Conservation (phyloP, 192 early-diverging fungal species). For the Entrophospora sp. region DNA sequence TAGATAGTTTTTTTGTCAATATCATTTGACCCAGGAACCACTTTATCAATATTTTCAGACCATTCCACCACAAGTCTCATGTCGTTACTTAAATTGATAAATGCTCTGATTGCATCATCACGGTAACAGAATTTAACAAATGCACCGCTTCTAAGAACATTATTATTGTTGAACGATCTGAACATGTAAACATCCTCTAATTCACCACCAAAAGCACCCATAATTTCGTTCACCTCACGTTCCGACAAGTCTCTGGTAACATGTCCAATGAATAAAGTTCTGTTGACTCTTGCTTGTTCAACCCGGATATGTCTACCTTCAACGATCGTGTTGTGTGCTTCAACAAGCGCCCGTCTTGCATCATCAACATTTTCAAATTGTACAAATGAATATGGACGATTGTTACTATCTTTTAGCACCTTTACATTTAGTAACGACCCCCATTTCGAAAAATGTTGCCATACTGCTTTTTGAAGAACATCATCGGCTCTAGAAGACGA, state of each 20-base stretch:
- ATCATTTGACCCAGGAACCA: slow-evolving; percentile 34
- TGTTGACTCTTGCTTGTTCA: slow-evolving; percentile 68
- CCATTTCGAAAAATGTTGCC: slow-evolving; percentile 53
- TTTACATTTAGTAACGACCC: slow-evolving; percentile 58
- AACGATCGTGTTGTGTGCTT: slow-evolving; percentile 60
- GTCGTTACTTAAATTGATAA: too few relatives aligned
- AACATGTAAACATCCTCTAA: slow-evolving; percentile 57
- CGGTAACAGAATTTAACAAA: slow-evolving; percentile 65
- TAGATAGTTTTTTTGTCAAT: slow-evolving; percentile 51
- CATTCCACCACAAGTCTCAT: slow-evolving; percentile 64
- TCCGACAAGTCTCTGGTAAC: slow-evolving; percentile 32
- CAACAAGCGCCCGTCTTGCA: slow-evolving; percentile 46
- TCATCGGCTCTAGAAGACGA: slow-evolving; percentile 41
- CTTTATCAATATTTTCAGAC: slow-evolving; percentile 39
- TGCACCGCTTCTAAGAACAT: slow-evolving; percentile 40
- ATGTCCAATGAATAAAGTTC: slow-evolving; percentile 55
- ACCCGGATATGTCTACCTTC: slow-evolving; percentile 63
- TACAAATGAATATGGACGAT: slow-evolving; percentile 69
- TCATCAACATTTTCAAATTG: slow-evolving; percentile 57
- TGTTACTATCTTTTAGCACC: slow-evolving; percentile 63
- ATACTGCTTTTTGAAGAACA: slow-evolving; percentile 45
- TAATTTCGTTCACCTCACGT: slow-evolving; percentile 25
- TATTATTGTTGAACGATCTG: slow-evolving; percentile 33
- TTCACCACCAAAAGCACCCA: slow-evolving; percentile 43
- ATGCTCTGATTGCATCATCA: slow-evolving; percentile 65